A percentile compares a stretch with the other conserved stretches of the same genome.
These are phyloP conservation scores for Polygonum aviculare DNA, from an alignment of 148 eudicot genomes.

Conservation along the genomic window DNA sequence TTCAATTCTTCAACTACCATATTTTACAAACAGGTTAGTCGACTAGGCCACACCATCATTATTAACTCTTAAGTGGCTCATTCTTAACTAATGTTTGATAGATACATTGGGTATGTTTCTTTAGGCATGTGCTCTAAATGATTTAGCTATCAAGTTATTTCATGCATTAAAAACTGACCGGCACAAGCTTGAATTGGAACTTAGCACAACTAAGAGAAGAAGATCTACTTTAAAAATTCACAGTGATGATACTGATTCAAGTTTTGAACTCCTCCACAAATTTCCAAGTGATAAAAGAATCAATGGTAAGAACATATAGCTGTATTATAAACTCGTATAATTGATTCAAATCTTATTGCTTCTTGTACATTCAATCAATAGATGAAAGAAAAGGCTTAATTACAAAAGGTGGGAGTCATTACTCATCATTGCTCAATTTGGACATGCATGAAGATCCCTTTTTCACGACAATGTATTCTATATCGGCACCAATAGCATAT, in stretches of 20 bases:
- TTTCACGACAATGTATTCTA: background rate
- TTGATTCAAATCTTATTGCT: background rate
- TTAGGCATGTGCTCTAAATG: conserved; percentile 78
- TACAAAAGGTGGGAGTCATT: background rate
- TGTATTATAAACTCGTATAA: background rate
- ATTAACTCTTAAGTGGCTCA: background rate
- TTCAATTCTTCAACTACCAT: conserved; percentile 61
- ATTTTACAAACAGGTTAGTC: conserved; percentile 69
- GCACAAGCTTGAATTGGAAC: conserved; percentile 46
- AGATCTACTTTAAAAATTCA: conserved; percentile 42
- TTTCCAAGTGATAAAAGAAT: background rate
- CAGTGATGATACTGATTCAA: conserved; percentile 22
- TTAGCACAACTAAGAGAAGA: conserved; percentile 34
- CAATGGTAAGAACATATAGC: background rate
- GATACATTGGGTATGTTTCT: background rate
- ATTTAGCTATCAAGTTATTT: conserved; percentile 63
- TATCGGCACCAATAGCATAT: background rate
- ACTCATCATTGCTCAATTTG: background rate
- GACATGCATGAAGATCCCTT: background rate
- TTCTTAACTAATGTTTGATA: background rate
- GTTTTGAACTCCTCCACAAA: conserved; percentile 16
- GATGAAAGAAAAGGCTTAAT: background rate
- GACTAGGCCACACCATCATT: background rate
- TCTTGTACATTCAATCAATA: background rate
- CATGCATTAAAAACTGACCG: conserved; percentile 50